Evolutionary conservation across 139 green algal genomes (phyloP), one percentile per base, ranked within the genome.

Genomic region (Pycnococcus provasolii): DNA sequence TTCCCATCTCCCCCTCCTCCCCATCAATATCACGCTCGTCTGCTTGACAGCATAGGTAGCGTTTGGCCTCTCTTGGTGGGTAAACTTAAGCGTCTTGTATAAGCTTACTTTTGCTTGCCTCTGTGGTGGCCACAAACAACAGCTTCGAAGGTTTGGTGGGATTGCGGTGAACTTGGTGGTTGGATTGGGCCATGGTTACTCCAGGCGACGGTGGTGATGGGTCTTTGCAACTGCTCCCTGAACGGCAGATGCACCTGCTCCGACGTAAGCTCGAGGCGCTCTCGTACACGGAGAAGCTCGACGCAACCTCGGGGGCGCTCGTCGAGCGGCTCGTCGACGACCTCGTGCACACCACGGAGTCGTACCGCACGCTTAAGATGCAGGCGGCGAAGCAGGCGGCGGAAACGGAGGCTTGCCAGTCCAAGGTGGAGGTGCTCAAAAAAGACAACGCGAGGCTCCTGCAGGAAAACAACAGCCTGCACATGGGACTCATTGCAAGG

Each of bases 391-490:
- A 72, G 53, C 73, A 83, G 60, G 64, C 68, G 0, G 80, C 86
- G 64, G 84, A 89, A 63, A 58, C 82, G 5, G 55, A 72, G 1
- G 62, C 69, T 0, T 80, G 74, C n/a, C 71, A 85, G 45, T 68
- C 60, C 42, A 83, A 86, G 68, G 81, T 83, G 26, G 80, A 90
- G 13, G 74, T 82, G 2, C 62, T 89, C 9, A 68, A 64, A 3
- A 72, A 80, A 42, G 84, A 90, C 44, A 62, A 44, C 7, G 73
- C 59, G 0, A 64, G 81, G 3, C 72, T 91, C 39, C 58, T 73
- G 5, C 67, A 53, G 0, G 84, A 92, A 62, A 89, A 89, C 73
- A 83, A 69, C 42, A 71, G 82, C 59, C 77, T 91, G 68, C 85
- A 89, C 55, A 64, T 80, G 6, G 26, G 26, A 26, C 26, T 26